A percentile compares a stretch with the other conserved stretches of the same genome.
Evolutionary conservation across 2,329 filamentous ascomycete genomes (phyloP).

Genomic region (Fusarium multiceps): DNA sequence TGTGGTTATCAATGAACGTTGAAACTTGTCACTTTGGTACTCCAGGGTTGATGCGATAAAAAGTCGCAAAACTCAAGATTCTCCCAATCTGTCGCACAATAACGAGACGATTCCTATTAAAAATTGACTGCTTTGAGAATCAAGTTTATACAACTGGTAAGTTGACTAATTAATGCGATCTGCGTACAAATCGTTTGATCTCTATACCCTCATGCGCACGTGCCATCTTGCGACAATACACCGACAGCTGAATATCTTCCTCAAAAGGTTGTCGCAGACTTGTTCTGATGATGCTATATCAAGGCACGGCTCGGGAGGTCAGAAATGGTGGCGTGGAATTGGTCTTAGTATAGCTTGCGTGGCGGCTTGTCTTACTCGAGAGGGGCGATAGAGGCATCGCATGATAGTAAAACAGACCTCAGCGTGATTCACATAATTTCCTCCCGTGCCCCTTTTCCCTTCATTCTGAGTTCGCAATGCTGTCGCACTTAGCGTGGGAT

Average conservation of each 20-base stretch:
- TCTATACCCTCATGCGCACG: not conserved
- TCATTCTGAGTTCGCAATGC: not conserved
- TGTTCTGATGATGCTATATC: constrained; percentile 30
- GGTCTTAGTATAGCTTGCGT: constrained; percentile 47
- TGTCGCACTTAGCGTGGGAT: not conserved
- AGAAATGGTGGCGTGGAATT: constrained; percentile 46
- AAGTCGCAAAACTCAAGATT: constrained; percentile 11
- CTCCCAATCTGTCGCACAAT: constrained; percentile 16
- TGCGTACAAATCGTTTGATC: not conserved
- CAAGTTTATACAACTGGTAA: not conserved
- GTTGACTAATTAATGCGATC: not conserved
- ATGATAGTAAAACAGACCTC: constrained; percentile 29
- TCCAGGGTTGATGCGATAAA: constrained; percentile 25
- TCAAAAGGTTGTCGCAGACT: constrained; percentile 10
- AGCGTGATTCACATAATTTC: constrained; percentile 2
- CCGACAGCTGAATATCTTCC: not conserved
- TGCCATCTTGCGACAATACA: not conserved
- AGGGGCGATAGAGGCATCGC: constrained; percentile 40
- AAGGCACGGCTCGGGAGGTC: constrained; percentile 15
- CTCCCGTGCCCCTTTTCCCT: not conserved
- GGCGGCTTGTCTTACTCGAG: constrained; percentile 37
- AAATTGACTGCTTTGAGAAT: constrained; percentile 1
- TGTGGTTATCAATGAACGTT: constrained; percentile 31
- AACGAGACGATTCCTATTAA: constrained; percentile 8
- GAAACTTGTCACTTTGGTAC: constrained; percentile 9